Evolutionary conservation across 2,329 filamentous ascomycete genomes (phyloP).

Genomic region (Hymenoscyphus occultus): DNA sequence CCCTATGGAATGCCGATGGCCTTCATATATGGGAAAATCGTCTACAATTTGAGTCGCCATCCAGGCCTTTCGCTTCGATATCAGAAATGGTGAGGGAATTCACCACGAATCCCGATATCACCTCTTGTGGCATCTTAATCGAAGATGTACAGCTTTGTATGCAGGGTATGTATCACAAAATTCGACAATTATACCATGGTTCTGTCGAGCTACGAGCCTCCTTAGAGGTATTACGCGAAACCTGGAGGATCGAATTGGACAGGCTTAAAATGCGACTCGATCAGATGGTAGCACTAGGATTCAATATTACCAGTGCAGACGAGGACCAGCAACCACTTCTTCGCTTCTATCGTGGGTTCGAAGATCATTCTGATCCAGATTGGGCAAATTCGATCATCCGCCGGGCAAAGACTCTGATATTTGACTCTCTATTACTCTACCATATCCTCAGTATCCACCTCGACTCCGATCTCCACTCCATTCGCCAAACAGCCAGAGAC

Average conservation of each 20-base stretch:
- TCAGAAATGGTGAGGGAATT: conserved; percentile 20
- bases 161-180: conserved; percentile 24
- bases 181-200: conserved; percentile 22
- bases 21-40: conserved; percentile 40
- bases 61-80: conserved; percentile 29
- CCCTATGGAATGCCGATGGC: conserved; percentile 40
- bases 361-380: conserved; percentile 22
- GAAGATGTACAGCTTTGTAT: conserved; percentile 32
- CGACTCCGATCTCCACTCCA: conserved; percentile 36
- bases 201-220: conserved; percentile 9
- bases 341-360: conserved; percentile 28
- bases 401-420: conserved; percentile 35
- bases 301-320: conserved; percentile 14
- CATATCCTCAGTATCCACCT: conserved; percentile 40
- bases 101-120: conserved; percentile 5
- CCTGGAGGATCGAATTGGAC: conserved; percentile 23
- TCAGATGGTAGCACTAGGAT: conserved; percentile 18
- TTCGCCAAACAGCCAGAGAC: conserved; percentile 34
- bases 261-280: conserved; percentile 21
- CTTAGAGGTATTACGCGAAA: conserved; percentile 20
- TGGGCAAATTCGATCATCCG: conserved; percentile 21
- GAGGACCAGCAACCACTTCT: conserved; percentile 17
- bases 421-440: conserved; percentile 39
- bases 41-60: conserved; percentile 35
- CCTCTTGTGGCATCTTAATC: conserved; percentile 19